Conservation (phyloP, 352 stramenopile genomes). For the Pythium dissotocum region DNA sequence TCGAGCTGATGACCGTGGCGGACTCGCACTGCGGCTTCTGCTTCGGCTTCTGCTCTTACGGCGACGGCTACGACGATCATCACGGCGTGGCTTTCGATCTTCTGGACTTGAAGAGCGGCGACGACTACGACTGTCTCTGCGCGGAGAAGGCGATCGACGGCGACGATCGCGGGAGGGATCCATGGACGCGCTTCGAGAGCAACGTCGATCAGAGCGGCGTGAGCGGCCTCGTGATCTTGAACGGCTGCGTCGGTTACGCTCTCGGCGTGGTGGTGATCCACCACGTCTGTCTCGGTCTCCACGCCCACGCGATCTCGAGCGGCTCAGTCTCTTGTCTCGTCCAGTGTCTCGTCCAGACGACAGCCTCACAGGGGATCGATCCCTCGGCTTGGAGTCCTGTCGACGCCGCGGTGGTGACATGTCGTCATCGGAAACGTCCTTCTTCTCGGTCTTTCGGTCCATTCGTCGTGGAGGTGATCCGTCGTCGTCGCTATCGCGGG, state of each 20-base stretch:
- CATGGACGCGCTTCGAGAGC: neutral
- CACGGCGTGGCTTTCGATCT: neutral
- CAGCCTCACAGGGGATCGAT: slow-evolving; percentile 11
- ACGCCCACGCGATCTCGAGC: slow-evolving; percentile 19
- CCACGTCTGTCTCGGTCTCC: neutral
- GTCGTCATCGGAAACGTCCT: slow-evolving; percentile 9
- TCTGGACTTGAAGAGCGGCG: slow-evolving; percentile 1
- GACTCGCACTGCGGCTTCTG: slow-evolving; percentile 10
- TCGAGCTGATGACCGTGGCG: neutral
- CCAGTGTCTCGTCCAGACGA: neutral
- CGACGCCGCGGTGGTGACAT: slow-evolving; percentile 17
- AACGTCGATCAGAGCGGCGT: neutral
- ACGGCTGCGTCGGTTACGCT: neutral
- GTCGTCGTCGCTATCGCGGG: slow-evolving; percentile 12
- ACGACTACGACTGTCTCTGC: slow-evolving; percentile 17
- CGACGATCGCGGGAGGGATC: slow-evolving; percentile 9
- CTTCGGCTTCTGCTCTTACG: neutral
- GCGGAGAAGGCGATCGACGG: slow-evolving; percentile 31
- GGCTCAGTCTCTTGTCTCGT: neutral
- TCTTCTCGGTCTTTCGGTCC: neutral
- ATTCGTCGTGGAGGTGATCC: slow-evolving; percentile 17
- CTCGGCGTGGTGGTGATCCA: neutral
- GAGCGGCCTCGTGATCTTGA: slow-evolving; percentile 12
- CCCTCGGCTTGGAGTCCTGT: neutral
- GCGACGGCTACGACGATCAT: slow-evolving; percentile 8